Conservation (phyloP, 345 rosid genomes). For the Arabidopsis arenosa region DNA sequence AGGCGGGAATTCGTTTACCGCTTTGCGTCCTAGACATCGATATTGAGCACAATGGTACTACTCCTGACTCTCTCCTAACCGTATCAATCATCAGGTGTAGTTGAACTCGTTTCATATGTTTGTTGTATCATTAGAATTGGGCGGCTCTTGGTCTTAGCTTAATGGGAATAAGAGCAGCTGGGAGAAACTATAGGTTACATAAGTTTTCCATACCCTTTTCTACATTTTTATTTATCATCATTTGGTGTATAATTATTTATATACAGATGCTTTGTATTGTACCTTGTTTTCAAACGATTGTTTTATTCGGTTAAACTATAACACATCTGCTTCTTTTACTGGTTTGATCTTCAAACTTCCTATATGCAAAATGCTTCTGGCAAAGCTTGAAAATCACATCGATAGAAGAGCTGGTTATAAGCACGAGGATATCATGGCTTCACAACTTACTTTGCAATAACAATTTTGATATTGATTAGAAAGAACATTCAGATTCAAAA, state of each 20-base stretch:
- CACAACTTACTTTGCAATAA: no score
- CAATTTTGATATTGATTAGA: no score
- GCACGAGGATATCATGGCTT: background rate
- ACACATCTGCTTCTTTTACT: background rate
- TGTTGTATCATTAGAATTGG: slow-evolving; percentile 39
- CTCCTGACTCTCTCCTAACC: slow-evolving; percentile 9
- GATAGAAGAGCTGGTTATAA: background rate
- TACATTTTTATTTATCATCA: slow-evolving; percentile 2
- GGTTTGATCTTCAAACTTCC: background rate
- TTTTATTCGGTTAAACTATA: background rate
- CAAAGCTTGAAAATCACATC: background rate
- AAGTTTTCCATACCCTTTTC: background rate
- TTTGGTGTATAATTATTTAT: slow-evolving; percentile 25
- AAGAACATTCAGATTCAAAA: background rate
- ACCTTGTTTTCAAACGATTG: slow-evolving; percentile 9
- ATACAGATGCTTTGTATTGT: slow-evolving; percentile 18
- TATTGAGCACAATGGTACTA: slow-evolving; percentile 24
- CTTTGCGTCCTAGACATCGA: slow-evolving; percentile 42
- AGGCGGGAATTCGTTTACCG: slow-evolving; percentile 48
- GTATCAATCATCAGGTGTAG: slow-evolving; percentile 32
- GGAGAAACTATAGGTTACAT: slow-evolving; percentile 27
- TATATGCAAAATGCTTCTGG: background rate
- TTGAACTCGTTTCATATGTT: slow-evolving; percentile 6
- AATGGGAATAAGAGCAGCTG: slow-evolving; percentile 16
- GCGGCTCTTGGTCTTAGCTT: slow-evolving; percentile 16